Base-by-base conservation (phyloP, 768 basidiomycete genomes). In the Suillus discolor region DNA sequence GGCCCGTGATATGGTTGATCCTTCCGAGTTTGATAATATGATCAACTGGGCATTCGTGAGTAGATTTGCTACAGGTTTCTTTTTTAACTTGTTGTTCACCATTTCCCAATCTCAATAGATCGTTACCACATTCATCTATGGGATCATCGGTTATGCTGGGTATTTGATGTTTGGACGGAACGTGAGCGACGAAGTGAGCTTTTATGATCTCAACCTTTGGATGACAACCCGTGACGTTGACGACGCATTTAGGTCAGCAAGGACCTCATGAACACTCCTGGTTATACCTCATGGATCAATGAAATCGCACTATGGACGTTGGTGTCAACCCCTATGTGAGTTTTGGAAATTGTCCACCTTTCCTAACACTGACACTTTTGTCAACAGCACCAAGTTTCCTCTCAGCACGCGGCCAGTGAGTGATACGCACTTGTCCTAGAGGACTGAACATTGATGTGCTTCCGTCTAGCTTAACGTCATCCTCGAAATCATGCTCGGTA, bases 111-210 rank as follows among this genome's bases (percentile, higher is more conserved):
- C 16, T 65, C 54, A 9, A n/a, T 67, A 91, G 90, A 69, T 81
- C 25, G 80, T 89, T 57, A 86, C 91, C 25, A 89, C 90, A 1
- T 77, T 80, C 42, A 78, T 92, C 36, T 89, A 89, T 68, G 74
- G 80, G n/a, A 66, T 90, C 13, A 89, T 95, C 36, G 94, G 91
- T 5, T 86, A 84, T 54, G 88, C 87, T 23, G 97, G 96, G 0
- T 98, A 97, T 71, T 76, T 93, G 23, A 99, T 99, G 97, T 96
- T 94, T 73, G 94, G 95, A 12, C 81, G 85, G 59, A 71, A 74
- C 39, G 93, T 96, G 59, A 88, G 87, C 70, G 93, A 92, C 65
- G 94, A 95, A 83, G 93, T 93, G 65, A 71, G 81, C 70, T 28
- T 28, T 13, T 20, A n/a, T 31, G 2, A 65, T 62, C 12, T 59